Percentiles rank a stretch among this genome's conserved stretches.
These are phyloP conservation scores for Mycena galericulata DNA, from an alignment of 768 basidiomycete genomes.

Conservation along the genomic window DNA sequence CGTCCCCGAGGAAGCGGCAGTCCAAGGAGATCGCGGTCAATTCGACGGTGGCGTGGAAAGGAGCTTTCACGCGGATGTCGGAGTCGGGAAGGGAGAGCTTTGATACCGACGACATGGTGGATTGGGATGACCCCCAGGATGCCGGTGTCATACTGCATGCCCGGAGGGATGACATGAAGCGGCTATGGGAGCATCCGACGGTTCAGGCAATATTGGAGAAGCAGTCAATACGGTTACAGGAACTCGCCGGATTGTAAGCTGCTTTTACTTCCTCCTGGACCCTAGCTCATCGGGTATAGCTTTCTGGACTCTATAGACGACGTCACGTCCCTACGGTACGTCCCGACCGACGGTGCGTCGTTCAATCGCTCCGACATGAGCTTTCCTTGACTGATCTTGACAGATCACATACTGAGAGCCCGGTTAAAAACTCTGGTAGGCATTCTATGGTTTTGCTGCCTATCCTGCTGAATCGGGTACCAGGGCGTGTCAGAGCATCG, in stretches of 20 bases:
- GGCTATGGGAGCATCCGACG: constrained; percentile 74
- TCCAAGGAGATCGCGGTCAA: constrained; percentile 65
- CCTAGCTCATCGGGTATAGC: constrained; percentile 49
- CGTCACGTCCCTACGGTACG: constrained; percentile 70
- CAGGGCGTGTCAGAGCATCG: constrained; percentile 82
- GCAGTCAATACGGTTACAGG: constrained; percentile 70
- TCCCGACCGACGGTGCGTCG: constrained; percentile 74
- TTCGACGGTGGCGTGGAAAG: constrained; percentile 67
- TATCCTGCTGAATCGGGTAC: neutral
- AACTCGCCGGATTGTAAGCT: constrained; percentile 82
- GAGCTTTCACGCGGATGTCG: constrained; percentile 59
- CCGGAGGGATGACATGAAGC: constrained; percentile 75
- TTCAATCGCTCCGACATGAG: neutral
- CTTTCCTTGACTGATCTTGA: constrained; percentile 3
- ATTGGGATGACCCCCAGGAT: constrained; percentile 71
- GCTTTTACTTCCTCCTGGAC: neutral
- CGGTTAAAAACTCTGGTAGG: constrained; percentile 70
- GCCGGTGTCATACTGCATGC: constrained; percentile 73
- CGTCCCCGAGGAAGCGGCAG: constrained; percentile 28
- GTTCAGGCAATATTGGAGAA: constrained; percentile 64
- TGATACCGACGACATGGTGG: constrained; percentile 55
- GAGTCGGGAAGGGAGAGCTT: constrained; percentile 55
- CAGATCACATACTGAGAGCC: constrained; percentile 82
- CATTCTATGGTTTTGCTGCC: neutral
- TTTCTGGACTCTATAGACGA: constrained; percentile 76